Evolutionary conservation across 495 filamentous ascomycete species (phyloP).

Genomic region (Astrocystis sublimbata): DNA sequence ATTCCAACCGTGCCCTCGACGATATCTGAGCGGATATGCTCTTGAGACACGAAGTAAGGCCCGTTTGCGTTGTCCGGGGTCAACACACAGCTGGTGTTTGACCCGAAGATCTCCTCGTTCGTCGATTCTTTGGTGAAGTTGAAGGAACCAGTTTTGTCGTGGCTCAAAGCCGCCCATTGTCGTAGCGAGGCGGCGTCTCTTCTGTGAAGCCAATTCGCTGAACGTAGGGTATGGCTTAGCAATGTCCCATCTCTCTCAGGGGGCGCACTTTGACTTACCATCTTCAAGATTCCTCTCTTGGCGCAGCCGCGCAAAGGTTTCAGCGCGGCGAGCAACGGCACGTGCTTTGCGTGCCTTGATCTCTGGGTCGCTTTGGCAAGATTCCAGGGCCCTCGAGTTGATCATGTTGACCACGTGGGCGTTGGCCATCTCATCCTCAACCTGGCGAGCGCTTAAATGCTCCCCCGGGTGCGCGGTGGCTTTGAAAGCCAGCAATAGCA

Average conservation of each 20-base stretch:
- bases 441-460: constrained; percentile 25
- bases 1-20: constrained; percentile 50
- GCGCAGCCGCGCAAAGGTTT: constrained; percentile 30
- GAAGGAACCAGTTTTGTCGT: constrained; percentile 34
- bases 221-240: not conserved
- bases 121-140: constrained; percentile 47
- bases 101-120: constrained; percentile 50
- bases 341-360: constrained; percentile 33
- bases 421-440: constrained; percentile 27
- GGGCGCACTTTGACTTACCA: constrained; percentile 19
- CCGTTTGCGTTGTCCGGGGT: constrained; percentile 44
- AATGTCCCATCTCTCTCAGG: not conserved
- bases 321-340: constrained; percentile 31
- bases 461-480: constrained; percentile 32
- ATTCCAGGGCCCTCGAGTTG: constrained; percentile 30
- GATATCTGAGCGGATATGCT: constrained; percentile 55
- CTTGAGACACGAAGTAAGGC: constrained; percentile 44
- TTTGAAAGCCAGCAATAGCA: constrained; percentile 22
- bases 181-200: constrained; percentile 45
- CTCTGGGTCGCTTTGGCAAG: constrained; percentile 29
- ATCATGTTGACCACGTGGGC: constrained; percentile 30
- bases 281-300: constrained; percentile 23
- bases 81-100: constrained; percentile 39
- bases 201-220: constrained; percentile 34
- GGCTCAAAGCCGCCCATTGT: constrained; percentile 37